Percentiles rank a stretch among this genome's conserved stretches.
Evolutionary conservation across 1,139 yeast genomes (phyloP).

Genomic region (Diutina scorzettiae): DNA sequence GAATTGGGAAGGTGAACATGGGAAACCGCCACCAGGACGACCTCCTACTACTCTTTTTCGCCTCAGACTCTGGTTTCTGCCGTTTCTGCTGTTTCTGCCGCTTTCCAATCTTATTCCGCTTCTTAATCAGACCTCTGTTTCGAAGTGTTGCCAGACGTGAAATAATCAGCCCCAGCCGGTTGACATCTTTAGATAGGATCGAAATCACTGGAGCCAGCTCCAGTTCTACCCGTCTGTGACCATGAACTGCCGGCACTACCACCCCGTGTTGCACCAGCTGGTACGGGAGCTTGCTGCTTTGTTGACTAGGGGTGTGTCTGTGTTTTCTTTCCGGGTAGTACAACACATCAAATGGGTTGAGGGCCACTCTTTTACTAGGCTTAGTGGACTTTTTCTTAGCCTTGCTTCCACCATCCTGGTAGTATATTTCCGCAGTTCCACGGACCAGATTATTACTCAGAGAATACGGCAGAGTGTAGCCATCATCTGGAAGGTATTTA

Average conservation of each 20-base stretch:
- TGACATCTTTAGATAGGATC: neutral
- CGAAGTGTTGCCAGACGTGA: neutral
- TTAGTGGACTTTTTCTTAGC: neutral
- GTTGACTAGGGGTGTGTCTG: slow-evolving; percentile 1
- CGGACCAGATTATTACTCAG: neutral
- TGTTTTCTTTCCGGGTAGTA: slow-evolving; percentile 8
- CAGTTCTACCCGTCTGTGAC: neutral
- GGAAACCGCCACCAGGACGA: neutral
- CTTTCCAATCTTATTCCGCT: slow-evolving; percentile 1
- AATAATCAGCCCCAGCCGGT: slow-evolving; percentile 3
- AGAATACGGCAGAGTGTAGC: neutral
- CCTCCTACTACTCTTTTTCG: neutral
- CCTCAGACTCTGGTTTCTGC: too few species aligned
- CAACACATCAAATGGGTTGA: slow-evolving; percentile 11
- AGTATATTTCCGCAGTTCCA: neutral
- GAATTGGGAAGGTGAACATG: neutral
- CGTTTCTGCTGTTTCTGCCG: neutral
- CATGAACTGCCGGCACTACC: neutral
- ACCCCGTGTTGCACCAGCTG: slow-evolving; percentile 19
- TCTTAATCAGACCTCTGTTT: neutral
- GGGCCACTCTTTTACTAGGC: slow-evolving; percentile 4
- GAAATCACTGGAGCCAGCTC: slow-evolving; percentile 6
- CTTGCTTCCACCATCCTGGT: neutral
- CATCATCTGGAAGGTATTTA: neutral
- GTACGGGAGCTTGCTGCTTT: too few species aligned